phyloP scores from a whole-genome alignment of 805 yeast genomes.

The Zygosaccharomyces pseudorouxii region DNA sequence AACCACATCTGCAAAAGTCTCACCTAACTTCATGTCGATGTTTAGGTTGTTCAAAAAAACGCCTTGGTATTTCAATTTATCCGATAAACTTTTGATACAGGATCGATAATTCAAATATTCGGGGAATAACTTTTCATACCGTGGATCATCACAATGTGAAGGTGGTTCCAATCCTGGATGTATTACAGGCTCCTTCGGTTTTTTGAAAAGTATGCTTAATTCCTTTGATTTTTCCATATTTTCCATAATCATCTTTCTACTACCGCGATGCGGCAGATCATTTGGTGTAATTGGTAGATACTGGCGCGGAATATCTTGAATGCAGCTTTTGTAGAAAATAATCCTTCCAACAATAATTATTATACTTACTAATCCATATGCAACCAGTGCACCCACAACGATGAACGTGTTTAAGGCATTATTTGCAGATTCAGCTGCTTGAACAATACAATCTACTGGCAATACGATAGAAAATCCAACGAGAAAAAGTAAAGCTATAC shows the following conservation, averaged over 20 bases:
- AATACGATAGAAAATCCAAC: conserved; percentile 63
- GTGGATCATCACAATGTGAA: conserved; percentile 32
- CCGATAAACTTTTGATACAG: conserved; percentile 55
- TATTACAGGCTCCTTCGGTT: conserved; percentile 41
- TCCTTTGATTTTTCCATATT: conserved; percentile 43
- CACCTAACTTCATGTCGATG: conserved; percentile 23
- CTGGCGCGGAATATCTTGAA: conserved; percentile 73
- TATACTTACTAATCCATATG: conserved; percentile 48
- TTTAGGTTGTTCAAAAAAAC: conserved; percentile 36
- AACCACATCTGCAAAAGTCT: conserved; percentile 27
- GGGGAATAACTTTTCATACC: conserved; percentile 34
- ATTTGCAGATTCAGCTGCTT: conserved; percentile 47
- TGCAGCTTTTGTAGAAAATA: conserved; percentile 48
- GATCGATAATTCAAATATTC: conserved; percentile 46
- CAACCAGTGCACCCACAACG: conserved; percentile 65
- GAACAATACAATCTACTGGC: conserved; percentile 74
- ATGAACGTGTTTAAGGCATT: conserved; percentile 79
- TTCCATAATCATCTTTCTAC: conserved; percentile 38
- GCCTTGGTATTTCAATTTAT: conserved; percentile 50
- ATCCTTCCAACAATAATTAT: conserved; percentile 57
- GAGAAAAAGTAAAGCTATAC: conserved; percentile 32
- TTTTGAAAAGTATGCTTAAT: conserved; percentile 37
- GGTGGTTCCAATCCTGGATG: conserved; percentile 54
- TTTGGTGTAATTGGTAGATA: conserved; percentile 65
- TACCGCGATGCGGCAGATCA: conserved; percentile 48